Evolutionary conservation across 495 filamentous ascomycete genomes (phyloP), one percentile per base, ranked within the genome.

Genomic region (Trichoderma erinaceum): DNA sequence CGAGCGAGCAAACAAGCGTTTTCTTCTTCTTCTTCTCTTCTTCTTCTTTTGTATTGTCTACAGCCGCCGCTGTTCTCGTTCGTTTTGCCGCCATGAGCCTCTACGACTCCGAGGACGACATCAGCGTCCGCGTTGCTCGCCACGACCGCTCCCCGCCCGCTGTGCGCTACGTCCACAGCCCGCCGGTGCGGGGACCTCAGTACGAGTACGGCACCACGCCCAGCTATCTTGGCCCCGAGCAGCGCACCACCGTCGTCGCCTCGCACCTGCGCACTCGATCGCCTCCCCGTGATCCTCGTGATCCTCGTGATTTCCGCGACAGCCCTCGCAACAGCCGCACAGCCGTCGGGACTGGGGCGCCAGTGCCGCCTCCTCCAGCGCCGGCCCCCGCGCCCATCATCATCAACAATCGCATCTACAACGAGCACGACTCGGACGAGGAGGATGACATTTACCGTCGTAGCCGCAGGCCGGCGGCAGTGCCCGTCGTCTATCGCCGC

Each of bases 351-450:
- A 2, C 46, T 21, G 46, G 16, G 43, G n/a, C 44, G 15, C 44
- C 44, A 5, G 48, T 21, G 8, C 48, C 48, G 4, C 18, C 48
- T 52, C 48, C 48, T 18, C 48, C 48, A 27, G 64, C 71, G 13
- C 68, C 70, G 16, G 65, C 71, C 21, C 73, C 76, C 29, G 67
- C 74, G 32, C 79, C 81, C 6, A 75, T 85, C n/a, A 76, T 85
- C 48, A 84, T 84, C 71, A 81, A 83, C 66, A 85, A 83, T 68
- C 73, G 75, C 66, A 80, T 82, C 56, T 77, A 80, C 70, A 77
- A 78, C 61, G 66, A 66, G 50, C 71, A 78, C 64, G 75, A 77
- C 38, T 75, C 73, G 0, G 74, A 77, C 12, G 71, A 68, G 6
- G 71, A 72, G 5, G 69, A 71, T 41, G 65, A 50, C 16, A 4